Evolutionary conservation across 108 stramenopile genomes (phyloP).

Genomic region (Aurantiochytrium sp.): DNA sequence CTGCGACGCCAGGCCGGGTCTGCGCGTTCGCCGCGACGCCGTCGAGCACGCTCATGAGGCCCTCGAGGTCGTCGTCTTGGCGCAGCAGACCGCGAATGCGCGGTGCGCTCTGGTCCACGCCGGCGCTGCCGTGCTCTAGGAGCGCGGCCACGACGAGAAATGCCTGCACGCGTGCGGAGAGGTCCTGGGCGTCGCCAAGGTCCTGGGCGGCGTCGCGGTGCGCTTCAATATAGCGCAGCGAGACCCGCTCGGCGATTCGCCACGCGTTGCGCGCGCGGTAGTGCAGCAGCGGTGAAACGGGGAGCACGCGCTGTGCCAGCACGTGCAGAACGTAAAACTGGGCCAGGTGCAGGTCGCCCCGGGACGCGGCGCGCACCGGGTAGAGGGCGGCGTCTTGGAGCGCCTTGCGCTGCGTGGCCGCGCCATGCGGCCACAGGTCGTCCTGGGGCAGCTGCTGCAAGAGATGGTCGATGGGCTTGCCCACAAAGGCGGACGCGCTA

Average conservation of each 20-base stretch:
- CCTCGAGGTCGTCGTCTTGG: not conserved
- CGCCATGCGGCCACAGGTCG: not conserved
- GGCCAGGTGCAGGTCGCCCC: not conserved
- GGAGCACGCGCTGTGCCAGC: not conserved
- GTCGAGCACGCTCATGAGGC: not conserved
- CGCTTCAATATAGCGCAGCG: not conserved
- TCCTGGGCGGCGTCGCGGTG: not conserved
- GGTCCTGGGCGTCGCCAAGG: not conserved
- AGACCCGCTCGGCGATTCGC: not conserved
- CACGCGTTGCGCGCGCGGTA: not conserved
- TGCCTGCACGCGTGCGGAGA: not conserved
- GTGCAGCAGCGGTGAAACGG: not conserved
- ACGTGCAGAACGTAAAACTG: not conserved
- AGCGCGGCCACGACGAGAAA: not conserved
- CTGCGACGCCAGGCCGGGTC: not conserved
- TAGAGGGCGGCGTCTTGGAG: not conserved
- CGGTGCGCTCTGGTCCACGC: not conserved
- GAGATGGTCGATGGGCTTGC: not conserved
- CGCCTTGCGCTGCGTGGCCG: not conserved
- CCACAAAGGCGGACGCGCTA: not conserved
- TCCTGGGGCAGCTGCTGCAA: not conserved
- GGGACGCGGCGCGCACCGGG: not conserved
- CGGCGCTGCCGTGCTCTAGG: not conserved
- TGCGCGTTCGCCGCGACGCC: not conserved
- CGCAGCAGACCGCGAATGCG: not conserved